Evolutionary conservation across 345 rosid genomes (phyloP), one percentile per base, ranked within the genome.

Genomic region (Aquilaria yunnanensis): DNA sequence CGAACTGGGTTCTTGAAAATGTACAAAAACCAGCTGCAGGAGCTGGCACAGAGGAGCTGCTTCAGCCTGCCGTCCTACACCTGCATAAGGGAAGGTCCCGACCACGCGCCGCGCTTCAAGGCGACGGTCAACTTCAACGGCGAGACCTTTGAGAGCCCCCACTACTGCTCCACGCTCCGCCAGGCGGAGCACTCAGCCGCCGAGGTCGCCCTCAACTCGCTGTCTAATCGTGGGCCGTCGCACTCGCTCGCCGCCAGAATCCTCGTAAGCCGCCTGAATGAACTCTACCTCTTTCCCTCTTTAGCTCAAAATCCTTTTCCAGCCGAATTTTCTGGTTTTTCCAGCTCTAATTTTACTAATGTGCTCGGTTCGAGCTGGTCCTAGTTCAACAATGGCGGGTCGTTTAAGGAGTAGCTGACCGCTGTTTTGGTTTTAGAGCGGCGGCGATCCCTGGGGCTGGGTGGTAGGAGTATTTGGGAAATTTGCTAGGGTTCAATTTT

Each of bases 21-120:
- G 99, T 94, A 94, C 73, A 94, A 94, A 88, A 94, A 94, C 80
- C 99, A 94, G 96, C 83, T 94, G 14, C 99, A 94, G 67, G 99
- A 94, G 97, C 90, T 94, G 80, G 99, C 99, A 70, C 99, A 94
- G 88, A 83, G 99, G 83, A 94, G 99, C 96, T 94, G 99, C 84
- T 94, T 94, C 77, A 78, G 74, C 70, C 89, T 94, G 6, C 99
- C 99, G 9, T 86, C 96, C 11, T 94, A 94, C 69, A 85, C 91
- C 3, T 90, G 96, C 80, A 74, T 94, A 49, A 73, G 99, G 73
- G 99, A 94, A 82, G 99, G 99, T 62, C 99, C 99, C 3, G 99
- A 94, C 88, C 99, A 94, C 88, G 97, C 99, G 69, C 99, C 99
- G 2, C 69, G 97, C 51, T 94, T 94, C 80, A 94, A 94, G 74